A percentile compares a stretch with the other conserved stretches of the same genome.
These are phyloP conservation scores for Ochromonas danica DNA, from an alignment of 108 stramenopile species.

Conservation along the genomic window DNA sequence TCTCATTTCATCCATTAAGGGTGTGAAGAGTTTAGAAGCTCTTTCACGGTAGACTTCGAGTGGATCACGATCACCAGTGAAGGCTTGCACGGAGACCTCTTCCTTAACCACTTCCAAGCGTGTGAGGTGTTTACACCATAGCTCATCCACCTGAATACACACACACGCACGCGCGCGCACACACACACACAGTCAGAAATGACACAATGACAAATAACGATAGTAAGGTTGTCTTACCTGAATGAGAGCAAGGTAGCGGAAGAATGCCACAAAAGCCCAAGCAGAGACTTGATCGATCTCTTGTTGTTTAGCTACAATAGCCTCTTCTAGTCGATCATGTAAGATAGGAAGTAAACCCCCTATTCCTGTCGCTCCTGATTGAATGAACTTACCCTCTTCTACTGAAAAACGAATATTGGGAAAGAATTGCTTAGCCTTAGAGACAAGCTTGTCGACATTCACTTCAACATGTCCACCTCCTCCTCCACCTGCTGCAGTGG, in stretches of 20 bases:
- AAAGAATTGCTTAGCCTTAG: constrained; percentile 49
- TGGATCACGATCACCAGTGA: not conserved
- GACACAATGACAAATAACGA: not conserved
- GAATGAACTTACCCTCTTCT: constrained; percentile 5
- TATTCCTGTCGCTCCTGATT: not conserved
- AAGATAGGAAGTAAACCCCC: not conserved
- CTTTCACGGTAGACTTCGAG: constrained; percentile 29
- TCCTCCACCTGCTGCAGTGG: not conserved
- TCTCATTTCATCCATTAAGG: constrained; percentile 47
- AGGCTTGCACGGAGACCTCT: not conserved
- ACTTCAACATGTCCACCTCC: not conserved
- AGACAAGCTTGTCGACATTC: constrained; percentile 18
- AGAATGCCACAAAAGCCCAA: constrained; percentile 39
- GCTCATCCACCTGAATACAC: constrained; percentile 37
- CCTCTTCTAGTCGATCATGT: constrained; percentile 23
- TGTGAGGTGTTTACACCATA: constrained; percentile 43
- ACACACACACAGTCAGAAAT: not conserved
- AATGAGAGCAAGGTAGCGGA: not conserved
- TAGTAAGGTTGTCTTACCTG: not conserved
- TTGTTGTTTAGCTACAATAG: constrained; percentile 11
- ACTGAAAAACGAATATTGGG: constrained; percentile 22
- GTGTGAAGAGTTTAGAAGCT: constrained; percentile 40
- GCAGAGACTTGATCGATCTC: not conserved
- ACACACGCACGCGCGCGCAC: constrained; percentile 33
- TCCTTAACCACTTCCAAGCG: constrained; percentile 11